Conservation (phyloP, 805 yeast genomes). For the Hanseniaspora vineae region DNA sequence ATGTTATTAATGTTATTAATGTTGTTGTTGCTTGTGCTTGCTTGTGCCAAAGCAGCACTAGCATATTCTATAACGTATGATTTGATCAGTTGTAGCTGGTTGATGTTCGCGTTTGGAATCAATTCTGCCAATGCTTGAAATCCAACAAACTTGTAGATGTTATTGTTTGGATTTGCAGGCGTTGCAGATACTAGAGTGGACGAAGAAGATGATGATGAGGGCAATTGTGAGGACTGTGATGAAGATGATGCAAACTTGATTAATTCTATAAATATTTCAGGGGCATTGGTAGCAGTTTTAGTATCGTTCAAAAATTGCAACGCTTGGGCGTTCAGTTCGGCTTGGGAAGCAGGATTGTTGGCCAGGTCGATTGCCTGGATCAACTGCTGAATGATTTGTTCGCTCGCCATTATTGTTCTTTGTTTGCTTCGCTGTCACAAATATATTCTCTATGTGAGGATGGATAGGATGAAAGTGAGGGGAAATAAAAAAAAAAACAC, state of each 20-base stretch:
- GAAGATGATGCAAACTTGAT: neutral
- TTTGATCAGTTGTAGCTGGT: slow-evolving; percentile 12
- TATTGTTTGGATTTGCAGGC: slow-evolving; percentile 10
- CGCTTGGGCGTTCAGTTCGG: slow-evolving; percentile 45
- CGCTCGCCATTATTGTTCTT: slow-evolving; percentile 1
- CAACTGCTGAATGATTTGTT: slow-evolving; percentile 35
- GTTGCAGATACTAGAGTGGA: slow-evolving; percentile 12
- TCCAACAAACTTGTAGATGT: slow-evolving; percentile 21
- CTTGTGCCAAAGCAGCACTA: neutral
- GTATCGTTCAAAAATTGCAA: slow-evolving; percentile 20
- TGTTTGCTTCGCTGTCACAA: neutral
- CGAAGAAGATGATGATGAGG: neutral
- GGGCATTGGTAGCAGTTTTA: slow-evolving; percentile 16
- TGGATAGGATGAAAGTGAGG: neutral
- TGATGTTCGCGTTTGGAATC: slow-evolving; percentile 1
- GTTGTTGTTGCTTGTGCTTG: neutral
- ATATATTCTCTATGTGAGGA: too few species aligned
- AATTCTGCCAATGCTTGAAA: slow-evolving; percentile 21
- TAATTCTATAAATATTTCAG: slow-evolving; percentile 13
- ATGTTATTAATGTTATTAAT: neutral
- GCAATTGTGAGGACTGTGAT: neutral
- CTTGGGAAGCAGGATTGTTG: slow-evolving; percentile 51
- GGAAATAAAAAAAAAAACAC: neutral
- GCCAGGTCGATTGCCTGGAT: slow-evolving; percentile 84
- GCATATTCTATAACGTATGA: slow-evolving; percentile 9